These are phyloP conservation scores for Datisca glomerata DNA, from an alignment of 306 rosid genomes.

Conservation along the genomic window DNA sequence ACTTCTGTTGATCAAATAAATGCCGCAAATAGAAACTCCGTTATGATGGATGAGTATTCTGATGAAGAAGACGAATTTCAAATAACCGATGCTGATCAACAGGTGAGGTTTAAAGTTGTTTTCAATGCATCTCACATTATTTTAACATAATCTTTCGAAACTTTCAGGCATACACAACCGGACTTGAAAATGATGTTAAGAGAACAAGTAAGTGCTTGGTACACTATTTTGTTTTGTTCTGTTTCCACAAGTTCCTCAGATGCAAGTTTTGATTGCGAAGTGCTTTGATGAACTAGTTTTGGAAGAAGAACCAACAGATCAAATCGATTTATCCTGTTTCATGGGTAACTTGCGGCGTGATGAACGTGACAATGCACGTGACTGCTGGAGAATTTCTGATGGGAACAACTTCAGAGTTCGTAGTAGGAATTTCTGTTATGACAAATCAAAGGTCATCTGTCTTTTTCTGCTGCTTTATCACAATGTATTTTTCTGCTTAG, in stretches of 20 bases:
- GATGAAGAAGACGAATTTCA: slow-evolving; percentile 96
- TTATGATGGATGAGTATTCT: slow-evolving; percentile 88
- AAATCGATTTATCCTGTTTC: slow-evolving; percentile 78
- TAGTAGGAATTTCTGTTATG: slow-evolving; percentile 76
- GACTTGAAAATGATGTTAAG: slow-evolving; percentile 43
- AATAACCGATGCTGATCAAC: slow-evolving; percentile 79
- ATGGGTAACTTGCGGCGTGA: slow-evolving; percentile 71
- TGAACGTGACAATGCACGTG: slow-evolving; percentile 77
- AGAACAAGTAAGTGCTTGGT: slow-evolving; percentile 38
- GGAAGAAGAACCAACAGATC: slow-evolving; percentile 73
- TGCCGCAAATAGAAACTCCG: slow-evolving; percentile 66
- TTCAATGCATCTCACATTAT: not conserved
- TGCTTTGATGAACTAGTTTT: slow-evolving; percentile 35
- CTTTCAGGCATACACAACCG: slow-evolving; percentile 50
- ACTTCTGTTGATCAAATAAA: slow-evolving; percentile 45
- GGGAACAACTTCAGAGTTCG: slow-evolving; percentile 94
- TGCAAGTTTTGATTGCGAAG: slow-evolving; percentile 17
- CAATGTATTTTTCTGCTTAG: not conserved
- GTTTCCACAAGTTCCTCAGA: not conserved
- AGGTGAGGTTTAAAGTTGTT: slow-evolving; percentile 31
- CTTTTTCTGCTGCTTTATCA: slow-evolving; percentile 1
- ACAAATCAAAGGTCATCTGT: slow-evolving; percentile 68
- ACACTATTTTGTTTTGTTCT: slow-evolving; percentile 1
- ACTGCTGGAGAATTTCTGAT: slow-evolving; percentile 93
- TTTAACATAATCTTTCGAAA: slow-evolving; percentile 6